These are phyloP conservation scores for Penicillium vulpinum DNA, from an alignment of 2,329 filamentous ascomycete genomes.

Conservation along the genomic window DNA sequence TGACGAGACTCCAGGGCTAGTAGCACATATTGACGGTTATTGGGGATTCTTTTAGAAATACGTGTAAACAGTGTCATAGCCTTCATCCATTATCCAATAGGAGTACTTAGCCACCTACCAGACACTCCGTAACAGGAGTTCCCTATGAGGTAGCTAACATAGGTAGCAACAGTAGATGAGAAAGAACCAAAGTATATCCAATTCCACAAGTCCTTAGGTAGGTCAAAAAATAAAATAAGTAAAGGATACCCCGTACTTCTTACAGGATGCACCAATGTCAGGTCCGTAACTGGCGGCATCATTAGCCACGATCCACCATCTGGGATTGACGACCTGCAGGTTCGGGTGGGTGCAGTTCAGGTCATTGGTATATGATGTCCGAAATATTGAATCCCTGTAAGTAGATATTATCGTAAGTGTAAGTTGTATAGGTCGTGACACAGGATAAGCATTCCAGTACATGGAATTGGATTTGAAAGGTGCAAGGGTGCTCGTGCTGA, in stretches of 20 bases:
- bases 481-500: conserved; percentile 6
- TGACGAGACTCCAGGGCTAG: not conserved
- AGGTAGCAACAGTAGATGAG: not conserved
- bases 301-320: conserved; percentile 11
- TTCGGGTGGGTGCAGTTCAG: conserved; percentile 5
- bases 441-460: not conserved
- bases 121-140: not conserved
- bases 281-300: not conserved
- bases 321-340: conserved; percentile 3
- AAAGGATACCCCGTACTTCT: not conserved
- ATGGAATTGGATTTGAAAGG: not conserved
- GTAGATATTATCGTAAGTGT: not conserved
- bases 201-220: not conserved
- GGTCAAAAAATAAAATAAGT: not conserved
- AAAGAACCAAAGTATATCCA: not conserved
- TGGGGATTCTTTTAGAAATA: not conserved
- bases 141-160: not conserved
- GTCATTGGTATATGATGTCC: not conserved
- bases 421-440: not conserved
- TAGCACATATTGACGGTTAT: not conserved
- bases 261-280: not conserved
- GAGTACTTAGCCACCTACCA: not conserved
- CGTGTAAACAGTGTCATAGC: not conserved
- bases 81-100: not conserved
- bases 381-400: not conserved